A percentile compares a stretch with the other conserved stretches of the same genome.
Evolutionary conservation across 352 stramenopile genomes (phyloP).

Genomic region (Phytophthora ramorum): DNA sequence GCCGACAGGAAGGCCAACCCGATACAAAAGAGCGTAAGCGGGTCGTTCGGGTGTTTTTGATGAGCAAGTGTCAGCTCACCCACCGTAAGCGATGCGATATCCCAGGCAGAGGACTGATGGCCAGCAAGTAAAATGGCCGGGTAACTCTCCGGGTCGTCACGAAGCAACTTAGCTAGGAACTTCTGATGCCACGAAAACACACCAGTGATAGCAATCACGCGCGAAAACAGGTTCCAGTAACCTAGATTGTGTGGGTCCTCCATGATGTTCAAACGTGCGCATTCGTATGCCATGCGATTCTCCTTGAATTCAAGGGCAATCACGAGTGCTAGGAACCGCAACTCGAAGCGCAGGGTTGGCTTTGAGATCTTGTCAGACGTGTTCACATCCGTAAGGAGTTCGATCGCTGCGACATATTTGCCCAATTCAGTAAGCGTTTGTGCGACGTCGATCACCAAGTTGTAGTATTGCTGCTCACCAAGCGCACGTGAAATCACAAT

Average conservation of each 20-base stretch:
- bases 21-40: slow-evolving; percentile 87
- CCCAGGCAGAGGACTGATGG: slow-evolving; percentile 84
- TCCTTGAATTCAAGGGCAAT: slow-evolving; percentile 88
- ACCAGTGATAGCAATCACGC: slow-evolving; percentile 83
- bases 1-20: slow-evolving; percentile 83
- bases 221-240: slow-evolving; percentile 88
- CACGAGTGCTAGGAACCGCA: slow-evolving; percentile 85
- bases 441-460: slow-evolving; percentile 79
- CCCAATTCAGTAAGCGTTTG: slow-evolving; percentile 81
- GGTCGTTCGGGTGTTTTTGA: slow-evolving; percentile 74
- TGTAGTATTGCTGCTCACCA: slow-evolving; percentile 78
- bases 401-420: slow-evolving; percentile 86
- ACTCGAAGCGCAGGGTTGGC: slow-evolving; percentile 73
- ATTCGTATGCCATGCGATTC: slow-evolving; percentile 90
- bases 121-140: slow-evolving; percentile 82
- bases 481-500: slow-evolving; percentile 80
- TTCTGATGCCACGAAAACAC: slow-evolving; percentile 91
- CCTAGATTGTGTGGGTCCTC: slow-evolving; percentile 82
- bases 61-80: slow-evolving; percentile 88
- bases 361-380: slow-evolving; percentile 86
- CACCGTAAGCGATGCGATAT: slow-evolving; percentile 86
- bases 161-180: slow-evolving; percentile 83
- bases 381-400: slow-evolving; percentile 88
- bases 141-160: slow-evolving; percentile 80
- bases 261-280: slow-evolving; percentile 86